Conservation (phyloP, 331 rosid genomes). For the Dryas integrifolia region DNA sequence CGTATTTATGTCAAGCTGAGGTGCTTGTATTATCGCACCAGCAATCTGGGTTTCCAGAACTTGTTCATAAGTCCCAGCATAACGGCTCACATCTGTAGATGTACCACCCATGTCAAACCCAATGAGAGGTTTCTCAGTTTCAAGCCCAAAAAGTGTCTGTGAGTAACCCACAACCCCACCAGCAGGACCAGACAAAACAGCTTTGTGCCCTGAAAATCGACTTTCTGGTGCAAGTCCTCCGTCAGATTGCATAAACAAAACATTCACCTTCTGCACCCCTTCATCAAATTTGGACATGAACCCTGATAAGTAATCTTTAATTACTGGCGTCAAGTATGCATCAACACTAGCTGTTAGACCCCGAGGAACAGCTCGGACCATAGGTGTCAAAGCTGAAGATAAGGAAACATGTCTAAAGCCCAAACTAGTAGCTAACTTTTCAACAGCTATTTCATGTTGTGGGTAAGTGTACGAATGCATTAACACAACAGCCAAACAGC, state of each 20-base stretch:
- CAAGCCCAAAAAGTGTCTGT: constrained; percentile 76
- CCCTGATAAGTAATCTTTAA: constrained; percentile 77
- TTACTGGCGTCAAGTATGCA: constrained; percentile 86
- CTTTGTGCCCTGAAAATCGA: constrained; percentile 82
- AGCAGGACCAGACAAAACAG: constrained; percentile 87
- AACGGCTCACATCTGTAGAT: constrained; percentile 91
- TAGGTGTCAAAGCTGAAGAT: constrained; percentile 91
- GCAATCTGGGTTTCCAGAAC: constrained; percentile 88
- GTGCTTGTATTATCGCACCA: constrained; percentile 85
- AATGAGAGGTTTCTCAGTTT: constrained; percentile 73
- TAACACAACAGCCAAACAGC: constrained; percentile 84
- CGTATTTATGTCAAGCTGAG: constrained; percentile 89
- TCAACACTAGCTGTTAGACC: constrained; percentile 91
- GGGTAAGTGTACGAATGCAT: constrained; percentile 90
- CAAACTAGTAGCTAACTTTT: constrained; percentile 62
- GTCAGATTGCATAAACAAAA: constrained; percentile 88
- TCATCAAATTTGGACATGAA: constrained; percentile 82
- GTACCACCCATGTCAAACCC: constrained; percentile 99
- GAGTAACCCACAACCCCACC: constrained; percentile 96
- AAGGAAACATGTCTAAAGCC: constrained; percentile 87
- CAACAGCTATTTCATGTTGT: constrained; percentile 64
- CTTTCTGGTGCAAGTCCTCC: constrained; percentile 94
- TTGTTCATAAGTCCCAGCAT: constrained; percentile 84
- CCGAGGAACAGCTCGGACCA: constrained; percentile 95
- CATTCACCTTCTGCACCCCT: constrained; percentile 64